Evolutionary conservation across 164 flowering plant genomes (phyloP).

Genomic region (Chimonanthus salicifolius): DNA sequence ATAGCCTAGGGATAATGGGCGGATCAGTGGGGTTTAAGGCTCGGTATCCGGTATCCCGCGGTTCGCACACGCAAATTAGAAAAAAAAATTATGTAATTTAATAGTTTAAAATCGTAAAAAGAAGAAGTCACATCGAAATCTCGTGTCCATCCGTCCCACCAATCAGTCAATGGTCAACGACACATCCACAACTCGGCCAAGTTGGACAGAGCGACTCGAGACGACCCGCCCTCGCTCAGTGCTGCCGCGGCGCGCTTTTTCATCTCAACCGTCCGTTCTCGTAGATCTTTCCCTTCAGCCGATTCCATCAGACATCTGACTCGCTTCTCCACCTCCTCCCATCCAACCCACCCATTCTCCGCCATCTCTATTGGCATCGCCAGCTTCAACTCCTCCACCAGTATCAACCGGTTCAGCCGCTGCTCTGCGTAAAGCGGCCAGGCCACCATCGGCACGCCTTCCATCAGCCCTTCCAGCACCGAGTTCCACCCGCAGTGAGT

Average conservation of each 20-base stretch:
- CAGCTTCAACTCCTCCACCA: conserved; percentile 13
- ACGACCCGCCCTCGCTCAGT: conserved; percentile 28
- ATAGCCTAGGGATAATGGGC: too few species aligned
- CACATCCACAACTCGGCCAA: conserved; percentile 7
- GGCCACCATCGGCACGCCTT: conserved; percentile 40
- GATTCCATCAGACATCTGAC: conserved; percentile 31
- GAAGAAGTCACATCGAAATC: too few species aligned
- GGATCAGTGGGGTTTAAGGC: too few species aligned
- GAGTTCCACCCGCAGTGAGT: too few species aligned
- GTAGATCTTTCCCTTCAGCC: conserved; percentile 21
- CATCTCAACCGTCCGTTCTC: conserved; percentile 12
- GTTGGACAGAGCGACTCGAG: conserved; percentile 11
- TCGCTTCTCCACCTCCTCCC: conserved; percentile 23
- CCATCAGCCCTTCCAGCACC: conserved; percentile 22
- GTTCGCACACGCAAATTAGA: too few species aligned
- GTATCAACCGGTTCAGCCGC: conserved; percentile 21
- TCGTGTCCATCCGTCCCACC: too few species aligned
- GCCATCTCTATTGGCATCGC: conserved; percentile 18
- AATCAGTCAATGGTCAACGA: too few species aligned
- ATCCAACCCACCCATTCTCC: conserved; percentile 22
- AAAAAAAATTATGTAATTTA: too few species aligned
- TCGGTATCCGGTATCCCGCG: too few species aligned
- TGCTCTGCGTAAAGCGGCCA: conserved; percentile 19
- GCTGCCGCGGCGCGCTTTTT: conserved; percentile 19
- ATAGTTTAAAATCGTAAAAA: too few species aligned